phyloP scores from a whole-genome alignment of 352 stramenopile genomes.

The Globisporangium ultimum region DNA sequence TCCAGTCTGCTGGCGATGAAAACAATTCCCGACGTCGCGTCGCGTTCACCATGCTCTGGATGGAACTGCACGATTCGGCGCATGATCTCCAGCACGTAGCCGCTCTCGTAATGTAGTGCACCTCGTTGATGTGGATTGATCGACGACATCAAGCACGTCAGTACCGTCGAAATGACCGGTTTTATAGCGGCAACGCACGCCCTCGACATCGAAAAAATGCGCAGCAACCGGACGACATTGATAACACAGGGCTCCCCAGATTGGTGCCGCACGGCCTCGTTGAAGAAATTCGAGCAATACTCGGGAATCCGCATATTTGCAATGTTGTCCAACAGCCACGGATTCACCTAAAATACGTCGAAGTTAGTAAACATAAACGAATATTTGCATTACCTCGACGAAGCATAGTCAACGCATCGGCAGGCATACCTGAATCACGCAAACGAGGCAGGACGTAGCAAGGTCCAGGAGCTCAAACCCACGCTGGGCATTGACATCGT shows the following conservation, averaged over 20 bases:
- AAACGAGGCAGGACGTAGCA: constrained; percentile 76
- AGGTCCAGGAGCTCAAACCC: constrained; percentile 70
- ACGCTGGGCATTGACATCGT: constrained; percentile 62
- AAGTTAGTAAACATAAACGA: background rate
- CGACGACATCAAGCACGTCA: constrained; percentile 54
- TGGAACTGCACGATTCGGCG: constrained; percentile 65
- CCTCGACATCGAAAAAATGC: constrained; percentile 56
- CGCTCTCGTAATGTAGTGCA: constrained; percentile 60
- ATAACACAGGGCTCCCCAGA: constrained; percentile 58
- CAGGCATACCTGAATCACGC: constrained; percentile 52
- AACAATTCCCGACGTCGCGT: constrained; percentile 64
- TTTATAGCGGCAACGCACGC: constrained; percentile 56
- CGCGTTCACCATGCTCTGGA: constrained; percentile 59
- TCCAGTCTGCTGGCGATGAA: constrained; percentile 63
- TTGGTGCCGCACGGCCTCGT: constrained; percentile 60
- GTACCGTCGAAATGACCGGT: constrained; percentile 42
- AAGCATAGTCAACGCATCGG: background rate
- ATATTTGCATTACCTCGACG: no score
- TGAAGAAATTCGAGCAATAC: constrained; percentile 65
- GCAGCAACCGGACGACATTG: constrained; percentile 63
- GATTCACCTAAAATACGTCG: constrained; percentile 43
- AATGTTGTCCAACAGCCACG: constrained; percentile 50
- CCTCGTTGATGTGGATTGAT: constrained; percentile 47
- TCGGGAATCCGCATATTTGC: constrained; percentile 56
- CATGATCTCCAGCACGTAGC: constrained; percentile 71